Evolutionary conservation across 2,329 filamentous ascomycete genomes (phyloP).

Genomic region (Atkinsonella hypoxylon): DNA sequence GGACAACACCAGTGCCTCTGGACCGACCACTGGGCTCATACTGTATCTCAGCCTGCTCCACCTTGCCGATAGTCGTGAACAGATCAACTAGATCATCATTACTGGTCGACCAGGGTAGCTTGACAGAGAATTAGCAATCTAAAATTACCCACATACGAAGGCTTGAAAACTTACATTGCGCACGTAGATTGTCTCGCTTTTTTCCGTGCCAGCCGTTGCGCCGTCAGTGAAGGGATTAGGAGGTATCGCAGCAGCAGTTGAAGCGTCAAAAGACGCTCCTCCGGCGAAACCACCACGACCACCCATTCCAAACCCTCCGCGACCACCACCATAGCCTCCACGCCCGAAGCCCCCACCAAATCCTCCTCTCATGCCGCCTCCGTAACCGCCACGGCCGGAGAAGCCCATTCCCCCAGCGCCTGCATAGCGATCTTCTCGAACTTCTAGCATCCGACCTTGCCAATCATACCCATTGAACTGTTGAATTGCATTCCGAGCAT

Average conservation of each 20-base stretch:
- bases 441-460: constrained; percentile 87
- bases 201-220: constrained; percentile 76
- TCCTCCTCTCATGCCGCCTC: constrained; percentile 45
- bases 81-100: constrained; percentile 95
- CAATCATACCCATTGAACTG: constrained; percentile 99
- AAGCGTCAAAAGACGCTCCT: constrained; percentile 37
- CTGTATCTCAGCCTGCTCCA: constrained; percentile 97
- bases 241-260: constrained; percentile 34
- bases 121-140: constrained; percentile 11
- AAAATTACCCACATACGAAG: too few species aligned
- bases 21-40: constrained; percentile 96
- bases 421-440: constrained; percentile 92
- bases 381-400: constrained; percentile 46
- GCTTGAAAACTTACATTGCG: constrained; percentile 67
- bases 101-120: constrained; percentile 98
- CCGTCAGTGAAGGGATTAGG: constrained; percentile 93
- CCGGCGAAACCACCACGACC: constrained; percentile 26
- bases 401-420: constrained; percentile 46
- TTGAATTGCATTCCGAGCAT: constrained; percentile 89
- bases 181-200: constrained; percentile 78
- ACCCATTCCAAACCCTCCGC: constrained; percentile 31
- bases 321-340: constrained; percentile 38
- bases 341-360: constrained; percentile 43
- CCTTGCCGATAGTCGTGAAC: constrained; percentile 95
- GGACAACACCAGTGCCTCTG: constrained; percentile 89